Evolutionary conservation across 305 asterid species (phyloP).

Genomic region (Rubia balearica): DNA sequence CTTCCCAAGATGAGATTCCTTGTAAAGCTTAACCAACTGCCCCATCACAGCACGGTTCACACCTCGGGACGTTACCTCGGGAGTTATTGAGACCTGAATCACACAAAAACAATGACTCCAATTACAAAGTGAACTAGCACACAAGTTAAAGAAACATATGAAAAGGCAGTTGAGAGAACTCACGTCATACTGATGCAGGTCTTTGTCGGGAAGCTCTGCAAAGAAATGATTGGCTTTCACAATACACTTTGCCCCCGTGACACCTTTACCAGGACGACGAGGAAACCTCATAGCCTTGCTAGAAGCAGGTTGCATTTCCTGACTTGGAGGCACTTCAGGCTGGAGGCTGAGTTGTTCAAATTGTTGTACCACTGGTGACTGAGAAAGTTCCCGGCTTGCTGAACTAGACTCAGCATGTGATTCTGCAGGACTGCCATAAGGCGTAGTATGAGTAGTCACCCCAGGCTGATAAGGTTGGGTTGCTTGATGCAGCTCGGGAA

Average conservation of each 20-base stretch:
- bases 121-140: background rate
- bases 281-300: conserved; percentile 85
- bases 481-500: conserved; percentile 99
- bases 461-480: conserved; percentile 51
- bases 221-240: conserved; percentile 94
- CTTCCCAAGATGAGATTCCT: conserved; percentile 72
- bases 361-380: conserved; percentile 29
- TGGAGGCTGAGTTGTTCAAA: conserved; percentile 41
- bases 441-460: conserved; percentile 30
- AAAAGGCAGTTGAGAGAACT: conserved; percentile 19
- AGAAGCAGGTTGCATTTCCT: conserved; percentile 59
- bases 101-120: conserved; percentile 7
- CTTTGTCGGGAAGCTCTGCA: conserved; percentile 83
- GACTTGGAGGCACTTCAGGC: conserved; percentile 40
- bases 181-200: conserved; percentile 91
- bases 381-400: conserved; percentile 33
- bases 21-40: conserved; percentile 56
- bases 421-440: conserved; percentile 34
- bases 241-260: conserved; percentile 46
- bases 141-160: background rate
- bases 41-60: conserved; percentile 84
- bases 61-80: conserved; percentile 71
- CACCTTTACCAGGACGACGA: conserved; percentile 78
- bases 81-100: conserved; percentile 63
- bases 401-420: conserved; percentile 46